A percentile compares a stretch with the other conserved stretches of the same genome.
Evolutionary conservation across 768 basidiomycete genomes (phyloP).

Genomic region (Termitomyces sp.): DNA sequence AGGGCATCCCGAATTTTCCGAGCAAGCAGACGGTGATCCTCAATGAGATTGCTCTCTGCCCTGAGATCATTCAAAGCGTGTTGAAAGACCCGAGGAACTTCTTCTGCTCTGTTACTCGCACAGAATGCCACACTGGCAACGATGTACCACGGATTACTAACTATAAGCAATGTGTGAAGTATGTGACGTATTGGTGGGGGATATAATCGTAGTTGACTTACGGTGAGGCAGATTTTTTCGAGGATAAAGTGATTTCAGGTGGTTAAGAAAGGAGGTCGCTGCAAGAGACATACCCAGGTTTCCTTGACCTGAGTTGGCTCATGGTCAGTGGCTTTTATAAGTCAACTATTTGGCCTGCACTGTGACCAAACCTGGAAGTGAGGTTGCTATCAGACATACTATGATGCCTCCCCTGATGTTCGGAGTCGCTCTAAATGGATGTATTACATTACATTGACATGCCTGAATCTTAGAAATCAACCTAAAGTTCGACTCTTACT

Average conservation of each 20-base stretch:
- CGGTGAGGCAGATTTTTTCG: constrained; percentile 12
- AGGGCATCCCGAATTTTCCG: constrained; percentile 59
- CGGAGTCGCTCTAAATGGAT: no score
- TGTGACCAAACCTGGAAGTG: no score
- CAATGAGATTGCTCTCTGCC: constrained; percentile 19
- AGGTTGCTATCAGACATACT: no score
- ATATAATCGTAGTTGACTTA: not conserved
- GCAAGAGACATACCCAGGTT: constrained; percentile 23
- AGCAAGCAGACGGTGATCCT: constrained; percentile 42
- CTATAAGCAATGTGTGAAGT: not conserved
- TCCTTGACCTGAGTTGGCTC: not conserved
- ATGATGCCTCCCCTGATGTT: no score
- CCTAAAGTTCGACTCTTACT: no score
- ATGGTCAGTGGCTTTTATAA: not conserved
- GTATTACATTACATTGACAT: no score
- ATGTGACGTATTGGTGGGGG: no score
- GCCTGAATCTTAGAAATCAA: no score
- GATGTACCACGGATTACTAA: constrained; percentile 54
- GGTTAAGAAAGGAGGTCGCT: constrained; percentile 37
- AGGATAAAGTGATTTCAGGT: constrained; percentile 46
- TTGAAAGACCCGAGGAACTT: constrained; percentile 51
- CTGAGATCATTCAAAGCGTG: constrained; percentile 45
- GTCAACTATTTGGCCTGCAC: not conserved
- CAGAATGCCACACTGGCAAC: constrained; percentile 54
- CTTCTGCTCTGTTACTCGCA: constrained; percentile 57